phyloP scores from a whole-genome alignment of 306 rosid species.

The Cucumis melo region DNA sequence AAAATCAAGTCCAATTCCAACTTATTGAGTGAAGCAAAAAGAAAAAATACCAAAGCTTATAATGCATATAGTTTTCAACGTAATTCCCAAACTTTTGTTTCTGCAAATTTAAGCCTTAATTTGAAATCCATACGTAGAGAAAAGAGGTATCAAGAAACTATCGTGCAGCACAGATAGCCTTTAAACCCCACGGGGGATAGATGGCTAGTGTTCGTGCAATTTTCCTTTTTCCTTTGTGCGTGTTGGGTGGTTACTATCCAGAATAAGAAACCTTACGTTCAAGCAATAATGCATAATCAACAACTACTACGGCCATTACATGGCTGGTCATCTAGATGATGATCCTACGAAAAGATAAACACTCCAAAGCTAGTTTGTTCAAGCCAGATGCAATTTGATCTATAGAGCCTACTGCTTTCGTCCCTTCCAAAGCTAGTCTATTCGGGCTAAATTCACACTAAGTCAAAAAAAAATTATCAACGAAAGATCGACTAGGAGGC shows the following conservation, averaged over 20 bases:
- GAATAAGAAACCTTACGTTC: background rate
- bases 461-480: background rate
- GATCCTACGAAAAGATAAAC: background rate
- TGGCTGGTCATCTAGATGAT: background rate
- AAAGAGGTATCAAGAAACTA: background rate
- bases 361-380: background rate
- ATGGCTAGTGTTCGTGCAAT: background rate
- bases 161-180: background rate
- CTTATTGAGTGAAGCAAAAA: background rate
- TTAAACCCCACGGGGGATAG: background rate
- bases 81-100: background rate
- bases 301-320: background rate
- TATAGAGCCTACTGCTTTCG: background rate
- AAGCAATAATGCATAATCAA: background rate
- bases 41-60: background rate
- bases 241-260: background rate
- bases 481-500: background rate
- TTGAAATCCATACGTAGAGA: background rate
- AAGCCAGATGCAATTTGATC: background rate
- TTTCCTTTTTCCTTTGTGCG: background rate
- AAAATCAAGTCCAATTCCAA: background rate
- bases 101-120: background rate
- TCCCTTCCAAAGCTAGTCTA: background rate
- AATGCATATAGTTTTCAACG: background rate
- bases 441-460: background rate